A percentile compares a stretch with the other conserved stretches of the same genome.
These are phyloP conservation scores for Trypanosomatidae sp. DNA, from an alignment of 208 protist species.

Conservation along the genomic window DNA sequence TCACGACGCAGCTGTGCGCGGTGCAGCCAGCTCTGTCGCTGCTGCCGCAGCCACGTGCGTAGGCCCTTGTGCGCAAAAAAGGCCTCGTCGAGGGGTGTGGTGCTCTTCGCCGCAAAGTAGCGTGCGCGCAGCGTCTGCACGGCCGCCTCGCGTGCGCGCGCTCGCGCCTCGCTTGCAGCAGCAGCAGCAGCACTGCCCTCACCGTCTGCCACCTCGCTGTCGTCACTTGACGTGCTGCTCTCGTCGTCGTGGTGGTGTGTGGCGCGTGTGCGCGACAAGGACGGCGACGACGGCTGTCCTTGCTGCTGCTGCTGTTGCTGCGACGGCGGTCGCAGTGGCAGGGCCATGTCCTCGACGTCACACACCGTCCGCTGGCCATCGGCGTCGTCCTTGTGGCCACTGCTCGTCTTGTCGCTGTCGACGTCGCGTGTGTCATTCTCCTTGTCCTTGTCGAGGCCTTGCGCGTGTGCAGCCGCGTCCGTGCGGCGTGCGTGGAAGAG, in stretches of 20 bases:
- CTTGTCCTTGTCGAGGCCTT: background rate
- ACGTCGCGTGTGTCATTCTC: background rate
- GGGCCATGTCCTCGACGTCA: background rate
- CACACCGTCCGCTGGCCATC: slow-evolving; percentile 1
- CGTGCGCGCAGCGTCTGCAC: slow-evolving; percentile 14
- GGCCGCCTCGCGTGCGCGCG: slow-evolving; percentile 34
- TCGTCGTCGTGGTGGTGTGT: background rate
- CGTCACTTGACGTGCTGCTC: slow-evolving; percentile 3
- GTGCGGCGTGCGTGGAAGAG: slow-evolving; percentile 27
- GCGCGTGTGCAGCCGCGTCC: background rate
- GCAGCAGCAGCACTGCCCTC: slow-evolving; percentile 34
- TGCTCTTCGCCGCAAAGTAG: slow-evolving; percentile 68
- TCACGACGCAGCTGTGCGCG: slow-evolving; percentile 64
- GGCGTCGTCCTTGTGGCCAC: background rate
- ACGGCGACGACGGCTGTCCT: too few relatives aligned
- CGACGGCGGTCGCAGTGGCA: background rate
- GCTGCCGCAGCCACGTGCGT: slow-evolving; percentile 29
- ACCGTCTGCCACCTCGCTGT: slow-evolving; percentile 16
- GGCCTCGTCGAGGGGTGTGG: slow-evolving; percentile 28
- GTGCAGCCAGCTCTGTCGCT: slow-evolving; percentile 52
- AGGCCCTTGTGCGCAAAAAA: slow-evolving; percentile 47
- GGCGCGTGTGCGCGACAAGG: too few relatives aligned
- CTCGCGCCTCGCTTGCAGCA: slow-evolving; percentile 20
- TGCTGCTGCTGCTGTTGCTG: background rate
- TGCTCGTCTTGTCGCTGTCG: background rate